Percentiles rank a stretch among this genome's conserved stretches.
Evolutionary conservation across 2,329 filamentous ascomycete species (phyloP).

Genomic region (Fusarium penzigii): DNA sequence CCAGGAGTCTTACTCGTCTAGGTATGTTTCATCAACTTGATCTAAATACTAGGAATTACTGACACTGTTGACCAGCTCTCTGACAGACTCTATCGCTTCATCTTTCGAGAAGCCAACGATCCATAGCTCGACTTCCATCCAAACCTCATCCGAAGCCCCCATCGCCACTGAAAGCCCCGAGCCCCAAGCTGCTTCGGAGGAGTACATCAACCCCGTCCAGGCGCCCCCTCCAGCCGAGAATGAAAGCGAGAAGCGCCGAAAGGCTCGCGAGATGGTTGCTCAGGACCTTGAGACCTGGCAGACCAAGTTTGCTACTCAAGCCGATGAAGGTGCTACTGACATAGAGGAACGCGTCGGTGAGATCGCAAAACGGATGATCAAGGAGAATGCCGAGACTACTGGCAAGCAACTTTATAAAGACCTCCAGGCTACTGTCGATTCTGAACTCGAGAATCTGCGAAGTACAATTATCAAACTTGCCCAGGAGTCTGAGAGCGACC

Average conservation of each 20-base stretch:
- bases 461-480: constrained; percentile 65
- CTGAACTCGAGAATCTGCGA: constrained; percentile 67
- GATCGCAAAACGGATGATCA: constrained; percentile 55
- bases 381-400: constrained; percentile 63
- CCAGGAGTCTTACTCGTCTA: constrained; percentile 15
- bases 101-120: constrained; percentile 38
- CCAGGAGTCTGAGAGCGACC: constrained; percentile 50
- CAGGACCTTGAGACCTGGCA: constrained; percentile 85
- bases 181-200: constrained; percentile 22
- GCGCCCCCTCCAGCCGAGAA: constrained; percentile 47
- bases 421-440: constrained; percentile 66
- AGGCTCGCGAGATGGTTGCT: constrained; percentile 66
- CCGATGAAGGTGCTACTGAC: constrained; percentile 74
- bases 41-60: neutral
- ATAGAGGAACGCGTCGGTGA: constrained; percentile 71
- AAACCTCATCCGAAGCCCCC: constrained; percentile 34
- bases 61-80: constrained; percentile 16
- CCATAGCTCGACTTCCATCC: constrained; percentile 30
- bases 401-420: constrained; percentile 68
- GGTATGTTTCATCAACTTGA: constrained; percentile 4
- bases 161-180: constrained; percentile 11
- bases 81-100: constrained; percentile 30
- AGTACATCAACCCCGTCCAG: constrained; percentile 38
- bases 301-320: constrained; percentile 80
- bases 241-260: constrained; percentile 57